Base-by-base conservation (phyloP, 345 rosid species). In the Ceriops zippeliana region DNA sequence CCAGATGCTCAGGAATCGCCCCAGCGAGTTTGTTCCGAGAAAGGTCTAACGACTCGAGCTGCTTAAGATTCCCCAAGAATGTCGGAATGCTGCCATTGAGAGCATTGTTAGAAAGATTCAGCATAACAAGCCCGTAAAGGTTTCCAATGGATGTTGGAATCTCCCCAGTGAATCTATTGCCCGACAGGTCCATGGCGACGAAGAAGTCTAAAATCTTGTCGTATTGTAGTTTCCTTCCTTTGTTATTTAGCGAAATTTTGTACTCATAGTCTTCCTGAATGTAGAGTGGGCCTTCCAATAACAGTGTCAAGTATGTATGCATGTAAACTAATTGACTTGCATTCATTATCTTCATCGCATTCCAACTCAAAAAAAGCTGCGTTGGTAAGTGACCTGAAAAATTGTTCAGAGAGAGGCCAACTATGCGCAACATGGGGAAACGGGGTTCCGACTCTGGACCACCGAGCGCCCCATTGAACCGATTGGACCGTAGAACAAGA, bases 21-120 rank as follows among this genome's bases (percentile, higher is more conserved):
- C 73, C 73, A 1, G 35, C 8, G 19, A 70, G 66, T 0, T 6
- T 6, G 27, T 70, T 70, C 1, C 26, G 52, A 34, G 66, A 61
- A 49, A 70, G 67, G 32, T 69, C 73, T 61, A 69, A 30, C 1
- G 66, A 49, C 35, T 69, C 66, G 4, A 69, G 37, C 37, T 60
- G 31, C 10, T 35, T n/a, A 32, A 69, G 24, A 31, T 61, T 61
- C 6, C 66, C 32, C 1, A 69, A 3, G 4, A 59, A 61, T 51
- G 66, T 20, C 26, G 28, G 66, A 38, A 69, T 61, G 1, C 34
- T 19, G 22, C 60, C 66, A 30, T 34, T 61, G 34, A 69, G 47
- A 2, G 1, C 3, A 35, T 69, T 69, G 21, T 69, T 65, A 30
- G 73, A 69, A 7, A 69, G 15, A 31, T 61, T 69, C 31, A 69